A percentile compares a stretch with the other conserved stretches of the same genome.
Conservation (phyloP, 257 asterid genomes). For the Nicotiana benthamiana region DNA sequence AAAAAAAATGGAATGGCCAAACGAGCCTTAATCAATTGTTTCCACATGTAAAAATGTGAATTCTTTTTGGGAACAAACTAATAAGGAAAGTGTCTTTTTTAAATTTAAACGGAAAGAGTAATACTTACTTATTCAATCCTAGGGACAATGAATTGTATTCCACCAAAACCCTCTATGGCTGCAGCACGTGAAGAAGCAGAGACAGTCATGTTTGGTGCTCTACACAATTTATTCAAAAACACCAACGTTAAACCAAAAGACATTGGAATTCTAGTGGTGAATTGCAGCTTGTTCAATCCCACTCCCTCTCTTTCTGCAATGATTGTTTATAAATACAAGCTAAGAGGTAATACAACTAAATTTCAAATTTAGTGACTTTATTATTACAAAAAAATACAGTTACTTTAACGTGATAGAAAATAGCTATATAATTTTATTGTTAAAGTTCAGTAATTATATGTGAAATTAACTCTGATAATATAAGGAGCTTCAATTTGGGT, state of each 20-base stretch:
- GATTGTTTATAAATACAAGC: conserved; percentile 32
- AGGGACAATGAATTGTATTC: conserved; percentile 20
- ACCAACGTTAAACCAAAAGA: conserved; percentile 27
- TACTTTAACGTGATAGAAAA: too few relatives aligned
- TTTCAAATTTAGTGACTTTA: too few relatives aligned
- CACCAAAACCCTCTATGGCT: conserved; percentile 25
- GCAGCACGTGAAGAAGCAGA: conserved; percentile 37
- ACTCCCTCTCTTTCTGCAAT: conserved; percentile 40
- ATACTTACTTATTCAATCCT: conserved; percentile 2
- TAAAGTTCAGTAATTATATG: too few relatives aligned
- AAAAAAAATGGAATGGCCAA: too few relatives aligned
- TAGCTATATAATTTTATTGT: too few relatives aligned
- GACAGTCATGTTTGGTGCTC: conserved; percentile 32
- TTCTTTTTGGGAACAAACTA: too few relatives aligned
- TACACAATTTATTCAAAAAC: conserved; percentile 23
- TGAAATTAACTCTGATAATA: too few relatives aligned
- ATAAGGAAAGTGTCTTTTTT: too few relatives aligned
- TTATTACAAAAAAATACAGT: too few relatives aligned
- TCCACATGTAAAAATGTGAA: too few relatives aligned
- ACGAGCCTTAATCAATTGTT: too few relatives aligned
- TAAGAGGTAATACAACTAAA: conserved; percentile 13
- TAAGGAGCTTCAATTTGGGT: conserved; percentile 31
- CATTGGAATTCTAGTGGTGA: conserved; percentile 35
- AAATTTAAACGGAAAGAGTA: too few relatives aligned
- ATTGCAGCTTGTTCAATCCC: conserved; percentile 42